Percentiles rank a stretch among this genome's conserved stretches.
phyloP scores from a whole-genome alignment of 2,329 filamentous ascomycete genomes.

The Aspergillus sp. region DNA sequence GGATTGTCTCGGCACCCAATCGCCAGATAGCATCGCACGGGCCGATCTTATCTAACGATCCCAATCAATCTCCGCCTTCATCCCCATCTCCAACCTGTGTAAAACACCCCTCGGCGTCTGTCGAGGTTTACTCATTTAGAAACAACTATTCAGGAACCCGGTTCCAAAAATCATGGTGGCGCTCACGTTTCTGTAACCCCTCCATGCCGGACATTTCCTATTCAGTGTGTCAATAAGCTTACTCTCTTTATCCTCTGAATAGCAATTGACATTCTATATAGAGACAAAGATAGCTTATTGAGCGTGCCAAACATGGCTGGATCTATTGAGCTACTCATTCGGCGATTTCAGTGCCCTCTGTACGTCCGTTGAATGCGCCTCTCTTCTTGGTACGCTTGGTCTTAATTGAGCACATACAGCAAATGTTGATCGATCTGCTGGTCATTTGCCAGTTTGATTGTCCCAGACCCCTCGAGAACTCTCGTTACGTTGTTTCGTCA shows the following conservation, averaged over 20 bases:
- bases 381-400: neutral
- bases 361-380: neutral
- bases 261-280: constrained; percentile 12
- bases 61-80: neutral
- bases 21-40: constrained; percentile 21
- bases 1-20: constrained; percentile 41
- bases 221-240: constrained; percentile 17
- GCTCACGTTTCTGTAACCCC: neutral
- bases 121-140: neutral
- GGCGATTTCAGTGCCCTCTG: neutral
- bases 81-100: neutral
- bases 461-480: neutral
- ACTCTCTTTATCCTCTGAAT: constrained; percentile 5
- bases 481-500: neutral
- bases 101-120: neutral
- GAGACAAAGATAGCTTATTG: constrained; percentile 5
- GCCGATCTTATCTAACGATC: constrained; percentile 28
- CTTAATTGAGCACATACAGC: neutral
- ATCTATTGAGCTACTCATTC: constrained; percentile 13
- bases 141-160: neutral
- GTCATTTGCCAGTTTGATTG: neutral
- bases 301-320: neutral
- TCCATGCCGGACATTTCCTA: constrained; percentile 6
- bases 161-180: neutral
- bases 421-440: neutral